phyloP scores from a whole-genome alignment of 1,284 basidiomycete species.

The Athelia psychrophila region DNA sequence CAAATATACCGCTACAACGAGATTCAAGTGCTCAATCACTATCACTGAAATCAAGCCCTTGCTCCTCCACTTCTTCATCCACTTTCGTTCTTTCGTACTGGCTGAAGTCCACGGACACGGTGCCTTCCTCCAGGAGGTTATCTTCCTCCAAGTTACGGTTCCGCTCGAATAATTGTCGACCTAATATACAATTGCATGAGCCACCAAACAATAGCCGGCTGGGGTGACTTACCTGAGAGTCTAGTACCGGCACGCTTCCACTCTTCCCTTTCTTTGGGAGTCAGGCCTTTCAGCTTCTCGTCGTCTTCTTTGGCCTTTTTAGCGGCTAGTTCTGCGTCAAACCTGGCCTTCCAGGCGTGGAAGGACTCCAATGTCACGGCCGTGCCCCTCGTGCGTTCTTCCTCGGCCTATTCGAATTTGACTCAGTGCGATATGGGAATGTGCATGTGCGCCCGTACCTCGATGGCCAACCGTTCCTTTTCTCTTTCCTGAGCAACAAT shows the following conservation, averaged over 20 bases:
- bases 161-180: slow-evolving; percentile 86
- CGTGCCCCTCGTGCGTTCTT: slow-evolving; percentile 86
- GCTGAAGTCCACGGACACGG: slow-evolving; percentile 81
- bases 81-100: slow-evolving; percentile 76
- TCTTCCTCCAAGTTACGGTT: slow-evolving; percentile 79
- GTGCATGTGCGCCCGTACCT: slow-evolving; percentile 43
- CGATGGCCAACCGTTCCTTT: slow-evolving; percentile 69
- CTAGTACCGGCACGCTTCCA: slow-evolving; percentile 65
- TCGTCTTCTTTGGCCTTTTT: slow-evolving; percentile 75
- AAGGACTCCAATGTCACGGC: slow-evolving; percentile 85
- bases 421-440: neutral
- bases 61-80: slow-evolving; percentile 59
- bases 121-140: slow-evolving; percentile 76
- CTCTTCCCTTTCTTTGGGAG: slow-evolving; percentile 89
- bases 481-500: slow-evolving; percentile 65
- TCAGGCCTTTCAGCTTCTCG: slow-evolving; percentile 74
- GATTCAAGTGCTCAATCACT: slow-evolving; percentile 54
- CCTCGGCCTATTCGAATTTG: slow-evolving; percentile 65
- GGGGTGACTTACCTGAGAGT: slow-evolving; percentile 57
- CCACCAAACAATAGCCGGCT: slow-evolving; percentile 7
- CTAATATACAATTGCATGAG: slow-evolving; percentile 36
- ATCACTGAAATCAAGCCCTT: slow-evolving; percentile 72
- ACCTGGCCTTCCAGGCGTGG: slow-evolving; percentile 76
- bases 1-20: slow-evolving; percentile 14
- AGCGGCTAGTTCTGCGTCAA: slow-evolving; percentile 64